phyloP scores from a whole-genome alignment of 805 yeast species.

The Soucietia sequanensis region DNA sequence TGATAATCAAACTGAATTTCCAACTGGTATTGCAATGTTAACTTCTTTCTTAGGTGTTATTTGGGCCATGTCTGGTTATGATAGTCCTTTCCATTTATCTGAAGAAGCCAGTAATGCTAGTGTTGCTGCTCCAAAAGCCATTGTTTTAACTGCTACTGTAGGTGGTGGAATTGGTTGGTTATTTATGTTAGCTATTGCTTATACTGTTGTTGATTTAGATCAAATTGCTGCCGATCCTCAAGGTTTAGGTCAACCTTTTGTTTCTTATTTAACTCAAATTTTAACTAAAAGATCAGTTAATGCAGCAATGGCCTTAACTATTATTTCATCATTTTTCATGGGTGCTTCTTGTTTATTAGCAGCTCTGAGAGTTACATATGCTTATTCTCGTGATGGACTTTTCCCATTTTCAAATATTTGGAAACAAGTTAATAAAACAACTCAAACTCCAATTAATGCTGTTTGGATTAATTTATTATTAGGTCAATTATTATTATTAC shows the following conservation, averaged over 20 bases:
- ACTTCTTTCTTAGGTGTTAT: slow-evolving; percentile 60
- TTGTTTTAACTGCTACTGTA: slow-evolving; percentile 52
- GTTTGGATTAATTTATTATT: slow-evolving; percentile 56
- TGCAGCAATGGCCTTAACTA: slow-evolving; percentile 37
- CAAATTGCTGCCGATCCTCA: slow-evolving; percentile 46
- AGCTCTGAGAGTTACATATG: slow-evolving; percentile 64
- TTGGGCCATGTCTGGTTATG: slow-evolving; percentile 76
- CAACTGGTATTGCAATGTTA: slow-evolving; percentile 58
- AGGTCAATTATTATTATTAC: slow-evolving; percentile 54
- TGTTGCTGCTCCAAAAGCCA: slow-evolving; percentile 65
- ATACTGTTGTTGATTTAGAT: slow-evolving; percentile 53
- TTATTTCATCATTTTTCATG: slow-evolving; percentile 41
- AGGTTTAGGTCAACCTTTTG: slow-evolving; percentile 60
- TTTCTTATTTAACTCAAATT: slow-evolving; percentile 51
- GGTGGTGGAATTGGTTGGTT: slow-evolving; percentile 59
- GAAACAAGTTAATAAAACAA: slow-evolving; percentile 48
- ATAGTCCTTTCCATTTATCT: slow-evolving; percentile 72
- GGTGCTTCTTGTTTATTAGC: slow-evolving; percentile 54
- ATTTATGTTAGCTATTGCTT: slow-evolving; percentile 59
- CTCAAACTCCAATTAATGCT: slow-evolving; percentile 65
- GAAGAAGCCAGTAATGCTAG: slow-evolving; percentile 69
- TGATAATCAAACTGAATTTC: slow-evolving; percentile 59
- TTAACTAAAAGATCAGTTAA: slow-evolving; percentile 37
- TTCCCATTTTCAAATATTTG: slow-evolving; percentile 56
- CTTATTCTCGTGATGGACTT: slow-evolving; percentile 67